Evolutionary conservation across 805 yeast species (phyloP).

Genomic region (Suhomyces tanzawaensis): DNA sequence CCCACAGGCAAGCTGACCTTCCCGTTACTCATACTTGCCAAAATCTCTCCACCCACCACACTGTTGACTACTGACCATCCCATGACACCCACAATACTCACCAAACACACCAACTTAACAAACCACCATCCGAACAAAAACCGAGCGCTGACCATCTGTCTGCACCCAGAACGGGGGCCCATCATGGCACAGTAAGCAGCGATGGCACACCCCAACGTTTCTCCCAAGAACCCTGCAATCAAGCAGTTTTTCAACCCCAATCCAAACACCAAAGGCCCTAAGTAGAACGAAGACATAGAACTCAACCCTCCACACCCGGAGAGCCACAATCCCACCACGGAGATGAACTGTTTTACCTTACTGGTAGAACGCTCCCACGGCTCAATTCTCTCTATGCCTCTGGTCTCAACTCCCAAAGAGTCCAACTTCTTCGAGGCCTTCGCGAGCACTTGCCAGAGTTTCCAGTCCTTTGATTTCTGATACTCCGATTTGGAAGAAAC

Average conservation of each 20-base stretch:
- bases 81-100: conserved; percentile 69
- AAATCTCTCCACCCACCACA: conserved; percentile 84
- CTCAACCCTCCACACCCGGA: conserved; percentile 87
- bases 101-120: conserved; percentile 70
- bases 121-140: conserved; percentile 84
- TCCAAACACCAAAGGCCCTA: conserved; percentile 71
- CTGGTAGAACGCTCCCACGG: conserved; percentile 60
- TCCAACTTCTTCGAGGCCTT: conserved; percentile 33
- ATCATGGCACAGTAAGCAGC: conserved; percentile 82
- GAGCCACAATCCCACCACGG: conserved; percentile 74
- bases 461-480: background rate
- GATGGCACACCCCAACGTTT: conserved; percentile 64
- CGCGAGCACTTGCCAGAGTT: conserved; percentile 3
- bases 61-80: conserved; percentile 97
- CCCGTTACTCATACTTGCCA: conserved; percentile 62
- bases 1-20: conserved; percentile 72
- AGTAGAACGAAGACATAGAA: conserved; percentile 78
- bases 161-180: conserved; percentile 89
- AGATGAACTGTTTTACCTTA: conserved; percentile 27
- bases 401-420: conserved; percentile 61
- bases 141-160: conserved; percentile 84
- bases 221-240: conserved; percentile 61
- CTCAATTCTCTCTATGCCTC: conserved; percentile 75
- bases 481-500: too few species aligned
- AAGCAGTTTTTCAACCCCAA: conserved; percentile 66